Evolutionary conservation across 208 protist species (phyloP), one percentile per base, ranked within the genome.

Genomic region (Trypanosoma vivax): DNA sequence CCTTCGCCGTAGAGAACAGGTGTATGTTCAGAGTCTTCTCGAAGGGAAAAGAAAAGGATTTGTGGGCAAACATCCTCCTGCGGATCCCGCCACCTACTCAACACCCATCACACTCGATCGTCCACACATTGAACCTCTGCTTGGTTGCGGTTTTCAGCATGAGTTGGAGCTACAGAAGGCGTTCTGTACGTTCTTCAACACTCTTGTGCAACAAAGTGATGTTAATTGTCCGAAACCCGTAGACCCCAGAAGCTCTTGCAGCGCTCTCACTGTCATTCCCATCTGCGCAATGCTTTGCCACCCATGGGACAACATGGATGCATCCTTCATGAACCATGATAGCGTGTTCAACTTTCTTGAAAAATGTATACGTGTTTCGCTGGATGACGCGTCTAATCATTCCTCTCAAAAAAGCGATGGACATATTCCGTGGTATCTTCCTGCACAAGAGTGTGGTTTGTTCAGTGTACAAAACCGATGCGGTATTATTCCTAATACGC

Each of bases 281-380:
- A 38, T 91, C 65, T 90, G 83, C 43, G 82, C 88, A 21, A 60
- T 85, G 11, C 64, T 94, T 40, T 91, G 83, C 49, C 69, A 95
- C 58, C 84, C 88, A 31, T 92, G 83, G 84, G 77, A 92, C 46
- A 69, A 68, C 51, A 73, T 84, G 0, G 88, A 95, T 69, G 79
- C 92, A 71, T 81, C 80, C 16, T 73, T 89, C n/a, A 69, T 95
- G 29, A 62, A 52, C 10, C 84, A 82, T 9, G 52, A 42, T 24
- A 87, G 82, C 14, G 73, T 95, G 19, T 90, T 95, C 60, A 30
- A 58, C 5, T 82, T 91, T 60, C 50, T 95, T 10, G 65, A 75
- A 33, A 59, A 61, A 10, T 60, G 78, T 29, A 59, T 95, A 27
- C 56, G 66, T 34, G 45, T 42, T 3, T 14, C 33, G 10, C 6